Evolutionary conservation across 2,329 filamentous ascomycete species (phyloP).

Genomic region (Xylariaceae sp.): DNA sequence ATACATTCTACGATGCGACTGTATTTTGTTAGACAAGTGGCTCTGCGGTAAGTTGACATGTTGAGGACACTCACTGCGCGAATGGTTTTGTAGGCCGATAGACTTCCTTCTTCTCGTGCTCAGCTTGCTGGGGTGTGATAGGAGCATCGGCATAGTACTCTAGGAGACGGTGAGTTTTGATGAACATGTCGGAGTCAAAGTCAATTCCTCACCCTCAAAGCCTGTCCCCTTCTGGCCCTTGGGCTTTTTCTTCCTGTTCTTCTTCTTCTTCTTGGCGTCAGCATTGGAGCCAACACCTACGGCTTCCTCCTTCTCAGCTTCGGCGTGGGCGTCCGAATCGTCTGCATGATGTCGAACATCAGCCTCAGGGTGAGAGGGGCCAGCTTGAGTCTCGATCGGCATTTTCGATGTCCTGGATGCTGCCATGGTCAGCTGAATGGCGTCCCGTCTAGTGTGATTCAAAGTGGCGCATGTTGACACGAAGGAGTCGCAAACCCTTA

Average conservation of each 20-base stretch:
- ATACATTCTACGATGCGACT: slow-evolving; percentile 85
- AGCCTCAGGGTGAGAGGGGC: no score
- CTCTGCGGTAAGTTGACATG: neutral
- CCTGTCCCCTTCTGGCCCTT: slow-evolving; percentile 54
- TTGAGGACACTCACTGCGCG: slow-evolving; percentile 47
- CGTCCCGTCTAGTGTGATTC: no score
- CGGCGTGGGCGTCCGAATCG: no score
- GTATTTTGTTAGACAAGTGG: slow-evolving; percentile 9
- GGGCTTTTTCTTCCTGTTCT: slow-evolving; percentile 36
- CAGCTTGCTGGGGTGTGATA: slow-evolving; percentile 65
- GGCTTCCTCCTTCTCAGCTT: neutral
- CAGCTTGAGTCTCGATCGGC: no score
- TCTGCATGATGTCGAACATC: no score
- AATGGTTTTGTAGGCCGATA: slow-evolving; percentile 49
- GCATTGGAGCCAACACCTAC: neutral
- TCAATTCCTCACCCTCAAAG: slow-evolving; percentile 58
- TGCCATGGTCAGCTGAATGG: no score
- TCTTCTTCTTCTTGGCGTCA: slow-evolving; percentile 41
- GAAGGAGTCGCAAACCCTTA: no score
- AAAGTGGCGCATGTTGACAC: no score
- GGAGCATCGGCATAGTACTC: slow-evolving; percentile 79
- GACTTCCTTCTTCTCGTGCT: slow-evolving; percentile 51
- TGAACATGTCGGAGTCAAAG: neutral
- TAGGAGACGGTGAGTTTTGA: slow-evolving; percentile 26
- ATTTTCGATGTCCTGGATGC: no score